Conservation (phyloP, 345 rosid species). For the Euphorbia lathyris region DNA sequence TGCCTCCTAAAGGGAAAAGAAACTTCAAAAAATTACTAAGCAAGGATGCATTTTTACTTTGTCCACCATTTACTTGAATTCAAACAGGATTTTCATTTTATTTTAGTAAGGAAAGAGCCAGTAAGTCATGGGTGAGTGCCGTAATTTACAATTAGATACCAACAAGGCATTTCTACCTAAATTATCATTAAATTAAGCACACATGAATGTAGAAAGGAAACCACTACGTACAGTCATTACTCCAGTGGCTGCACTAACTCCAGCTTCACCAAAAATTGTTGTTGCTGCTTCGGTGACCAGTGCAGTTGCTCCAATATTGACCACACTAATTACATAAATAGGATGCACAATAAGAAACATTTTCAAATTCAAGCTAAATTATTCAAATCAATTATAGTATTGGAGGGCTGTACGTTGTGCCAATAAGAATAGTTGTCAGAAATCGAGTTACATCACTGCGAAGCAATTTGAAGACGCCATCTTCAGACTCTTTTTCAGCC, state of each 20-base stretch:
- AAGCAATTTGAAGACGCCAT: slow-evolving; percentile 94
- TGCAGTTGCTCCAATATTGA: slow-evolving; percentile 98
- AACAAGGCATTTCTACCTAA: background rate
- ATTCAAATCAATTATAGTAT: slow-evolving; percentile 15
- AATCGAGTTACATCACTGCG: slow-evolving; percentile 97
- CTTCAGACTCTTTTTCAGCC: slow-evolving; percentile 94
- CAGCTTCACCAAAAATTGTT: slow-evolving; percentile 98
- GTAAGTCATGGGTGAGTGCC: background rate
- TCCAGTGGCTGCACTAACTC: slow-evolving; percentile 99
- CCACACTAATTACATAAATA: slow-evolving; percentile 60
- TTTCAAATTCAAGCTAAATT: slow-evolving; percentile 26
- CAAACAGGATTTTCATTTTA: background rate
- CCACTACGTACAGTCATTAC: slow-evolving; percentile 81
- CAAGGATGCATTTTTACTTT: background rate
- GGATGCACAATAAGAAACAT: slow-evolving; percentile 32
- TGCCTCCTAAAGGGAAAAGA: background rate
- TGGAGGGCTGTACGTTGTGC: slow-evolving; percentile 75
- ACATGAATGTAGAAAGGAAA: background rate
- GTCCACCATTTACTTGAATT: background rate
- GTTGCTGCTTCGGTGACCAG: slow-evolving; percentile 98
- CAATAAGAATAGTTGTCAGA: slow-evolving; percentile 95
- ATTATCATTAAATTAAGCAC: background rate
- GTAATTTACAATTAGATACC: background rate
- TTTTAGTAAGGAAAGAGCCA: background rate
- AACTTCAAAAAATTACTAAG: background rate